Base-by-base conservation (phyloP, 306 rosid genomes). In the Carpinus viminea region DNA sequence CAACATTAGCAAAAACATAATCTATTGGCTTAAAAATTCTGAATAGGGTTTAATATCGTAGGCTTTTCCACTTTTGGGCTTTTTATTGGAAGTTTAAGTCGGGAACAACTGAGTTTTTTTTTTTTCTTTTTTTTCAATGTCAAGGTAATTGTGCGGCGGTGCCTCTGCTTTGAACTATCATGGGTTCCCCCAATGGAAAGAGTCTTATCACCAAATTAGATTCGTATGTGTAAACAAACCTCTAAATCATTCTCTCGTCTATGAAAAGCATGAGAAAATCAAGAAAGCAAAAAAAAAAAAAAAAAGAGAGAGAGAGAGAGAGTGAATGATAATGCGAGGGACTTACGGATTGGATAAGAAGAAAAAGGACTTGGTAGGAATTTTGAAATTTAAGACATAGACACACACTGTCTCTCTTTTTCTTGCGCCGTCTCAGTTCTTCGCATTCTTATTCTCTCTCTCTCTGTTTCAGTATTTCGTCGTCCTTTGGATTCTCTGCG, bases 401-500 rank as follows among this genome's bases (percentile, higher is more conserved):
- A 70, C 12, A 51, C 53, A 66, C 66, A 26, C 70, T 70, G 52
- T 73, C 60, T 69, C 74, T 82, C 64, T 78, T 54, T 52, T 52
- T 34, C 66, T 74, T 53, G 74, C 47, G 71, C 75, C 41, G 70
- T 83, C 75, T 70, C 86, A 65, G 86, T 68, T 83, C 83, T 69
- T 15, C 76, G 81, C 77, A 80, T 78, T 75, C 62, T 43, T 26
- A 12, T n/a, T 41, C 73, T 73, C 71, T 55, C 34, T 34, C 65
- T 56, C 4, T 21, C 51, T 50, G 69, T 59, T 4, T 59, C 26
- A 24, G 26, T 4, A 24, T 59, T 11, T 24, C 82, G 70, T 81
- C 77, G 88, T 82, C 78, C 81, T 83, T 84, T 76, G 85, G 86
- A 90, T 87, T 83, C 81, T 83, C 89, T 89, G 52, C 52, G 5